Conservation (phyloP, 257 asterid species). For the Capsicum baccatum region DNA sequence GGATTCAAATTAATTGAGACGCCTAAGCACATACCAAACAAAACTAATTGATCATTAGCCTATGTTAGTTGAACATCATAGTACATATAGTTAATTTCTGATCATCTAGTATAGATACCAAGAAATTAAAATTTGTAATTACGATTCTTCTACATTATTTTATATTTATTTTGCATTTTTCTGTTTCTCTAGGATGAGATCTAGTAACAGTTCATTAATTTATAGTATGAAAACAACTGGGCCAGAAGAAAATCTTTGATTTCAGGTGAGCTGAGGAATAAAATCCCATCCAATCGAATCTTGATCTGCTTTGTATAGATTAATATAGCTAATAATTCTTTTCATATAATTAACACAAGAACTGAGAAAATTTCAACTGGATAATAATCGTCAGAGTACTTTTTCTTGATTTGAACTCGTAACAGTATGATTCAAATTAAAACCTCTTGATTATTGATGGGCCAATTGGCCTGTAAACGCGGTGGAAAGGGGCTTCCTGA, state of each 20-base stretch:
- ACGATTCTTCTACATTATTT: background rate
- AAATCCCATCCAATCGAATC: conserved; percentile 23
- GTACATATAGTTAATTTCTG: background rate
- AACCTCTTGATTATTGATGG: too few relatives aligned
- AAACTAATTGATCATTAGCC: background rate
- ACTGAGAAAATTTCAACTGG: background rate
- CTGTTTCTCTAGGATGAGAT: background rate
- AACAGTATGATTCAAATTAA: background rate
- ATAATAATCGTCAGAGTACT: background rate
- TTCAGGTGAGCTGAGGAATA: conserved; percentile 12
- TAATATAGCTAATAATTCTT: too few relatives aligned
- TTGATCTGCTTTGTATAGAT: background rate
- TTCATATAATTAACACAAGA: background rate
- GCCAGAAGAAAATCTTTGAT: background rate
- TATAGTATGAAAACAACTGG: background rate
- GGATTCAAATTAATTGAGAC: background rate
- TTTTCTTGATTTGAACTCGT: background rate
- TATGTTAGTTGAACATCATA: background rate
- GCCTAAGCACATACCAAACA: background rate
- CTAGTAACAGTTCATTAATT: background rate
- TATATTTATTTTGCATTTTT: background rate
- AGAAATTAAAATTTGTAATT: background rate
- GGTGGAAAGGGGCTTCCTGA: too few relatives aligned
- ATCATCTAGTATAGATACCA: background rate
- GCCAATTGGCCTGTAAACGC: background rate